Evolutionary conservation across 495 filamentous ascomycete genomes (phyloP), one percentile per base, ranked within the genome.

Genomic region (Chaetomidium leptoderma): DNA sequence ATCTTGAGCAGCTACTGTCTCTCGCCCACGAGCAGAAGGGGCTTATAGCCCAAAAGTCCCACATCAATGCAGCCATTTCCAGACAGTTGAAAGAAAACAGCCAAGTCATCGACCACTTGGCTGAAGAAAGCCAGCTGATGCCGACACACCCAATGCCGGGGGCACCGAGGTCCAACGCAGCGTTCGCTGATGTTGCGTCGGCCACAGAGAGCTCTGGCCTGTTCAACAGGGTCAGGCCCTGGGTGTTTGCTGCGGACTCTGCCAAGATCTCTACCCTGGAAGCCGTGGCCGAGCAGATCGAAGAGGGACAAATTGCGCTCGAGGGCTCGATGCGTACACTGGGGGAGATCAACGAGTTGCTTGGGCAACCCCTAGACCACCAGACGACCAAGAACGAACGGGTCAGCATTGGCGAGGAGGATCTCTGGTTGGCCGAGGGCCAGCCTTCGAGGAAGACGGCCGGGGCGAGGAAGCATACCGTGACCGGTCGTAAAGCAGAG

Each of bases 111-210:
- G 78, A 82, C 47, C 85, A 83, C 32, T 70, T 89, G 1, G 75
- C 77, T 13, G 83, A 89, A 33, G 87, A 90, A 59, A 88, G 84
- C 62, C 85, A 88, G 53, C 75, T 90, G 5, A 77, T 89, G 2
- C 83, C 81, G 0, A 75, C 79, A 37, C 83, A 87, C 53, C 83
- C 86, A 1, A 66, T 82, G 43, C 74, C 78, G 2, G 65, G 65
- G 10, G 50, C 60, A 1, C 33, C 39, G 14, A 60, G 66, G 16
- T 53, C 52, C 21, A 67, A 63, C 33, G 44, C 57, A n/a, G 63
- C 61, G 7, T 58, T 64, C 11, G 37, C 60, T 10, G 66, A 64
- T 26, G 67, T 65, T 0, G 46, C 66, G 8, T 58, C 61, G 8
- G 54, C 56, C 0, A 58, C 63, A 6, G 62, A 71, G 53, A 69